Evolutionary conservation across 148 eudicot genomes (phyloP).

Genomic region (Gaultheria prostrata): DNA sequence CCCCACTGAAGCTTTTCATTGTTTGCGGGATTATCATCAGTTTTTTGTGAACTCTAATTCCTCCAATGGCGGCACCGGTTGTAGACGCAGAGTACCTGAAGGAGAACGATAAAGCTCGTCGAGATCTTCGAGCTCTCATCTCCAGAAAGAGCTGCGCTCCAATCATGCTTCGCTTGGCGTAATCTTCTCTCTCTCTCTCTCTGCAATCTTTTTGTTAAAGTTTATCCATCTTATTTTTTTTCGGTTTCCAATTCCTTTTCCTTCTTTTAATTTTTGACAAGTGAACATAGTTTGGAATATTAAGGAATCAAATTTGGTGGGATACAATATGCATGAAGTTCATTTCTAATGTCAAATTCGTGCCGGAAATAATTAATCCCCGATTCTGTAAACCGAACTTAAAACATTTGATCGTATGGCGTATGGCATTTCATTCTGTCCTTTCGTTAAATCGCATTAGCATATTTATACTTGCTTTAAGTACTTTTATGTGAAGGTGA

Average conservation of each 20-base stretch:
- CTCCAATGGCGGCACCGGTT: constrained; percentile 21
- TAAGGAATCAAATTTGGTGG: neutral
- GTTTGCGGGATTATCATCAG: neutral
- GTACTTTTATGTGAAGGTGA: too few relatives aligned
- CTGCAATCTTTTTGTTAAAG: neutral
- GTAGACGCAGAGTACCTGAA: constrained; percentile 55
- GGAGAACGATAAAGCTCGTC: constrained; percentile 66
- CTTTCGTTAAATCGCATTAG: too few relatives aligned
- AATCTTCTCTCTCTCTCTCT: constrained; percentile 9
- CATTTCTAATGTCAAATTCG: neutral
- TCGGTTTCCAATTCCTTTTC: neutral
- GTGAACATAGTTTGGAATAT: too few relatives aligned
- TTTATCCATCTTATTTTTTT: neutral
- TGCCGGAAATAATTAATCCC: neutral
- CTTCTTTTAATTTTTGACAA: too few relatives aligned
- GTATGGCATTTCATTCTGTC: too few relatives aligned
- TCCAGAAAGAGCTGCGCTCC: constrained; percentile 75
- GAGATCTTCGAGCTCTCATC: constrained; percentile 78
- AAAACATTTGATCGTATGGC: too few relatives aligned
- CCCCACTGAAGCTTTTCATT: neutral
- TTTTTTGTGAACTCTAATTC: neutral
- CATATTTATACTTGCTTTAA: too few relatives aligned
- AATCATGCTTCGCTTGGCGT: constrained; percentile 95
- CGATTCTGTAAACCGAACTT: too few relatives aligned
- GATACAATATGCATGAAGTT: neutral